Conservation (phyloP, 345 rosid species). For the Eutrema japonicum region DNA sequence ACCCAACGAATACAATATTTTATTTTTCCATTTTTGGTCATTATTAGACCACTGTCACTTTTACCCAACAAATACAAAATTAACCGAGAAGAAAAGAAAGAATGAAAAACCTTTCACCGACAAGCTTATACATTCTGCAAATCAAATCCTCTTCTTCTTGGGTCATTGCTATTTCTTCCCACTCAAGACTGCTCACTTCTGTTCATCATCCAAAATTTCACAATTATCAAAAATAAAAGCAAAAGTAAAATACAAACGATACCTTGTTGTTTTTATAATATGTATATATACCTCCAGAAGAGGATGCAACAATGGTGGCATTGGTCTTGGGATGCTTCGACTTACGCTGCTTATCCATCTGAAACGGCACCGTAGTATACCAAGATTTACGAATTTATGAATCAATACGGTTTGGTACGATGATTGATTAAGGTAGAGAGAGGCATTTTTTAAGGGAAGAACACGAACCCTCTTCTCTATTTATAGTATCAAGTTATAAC, state of each 20-base stretch:
- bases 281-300: constrained; percentile 37
- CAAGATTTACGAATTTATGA: not conserved
- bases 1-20: not conserved
- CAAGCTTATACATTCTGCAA: constrained; percentile 54
- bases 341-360: constrained; percentile 45
- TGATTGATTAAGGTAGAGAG: constrained; percentile 2
- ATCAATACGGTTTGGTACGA: not conserved
- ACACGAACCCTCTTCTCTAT: constrained; percentile 28
- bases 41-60: too few species aligned
- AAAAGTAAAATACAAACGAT: not conserved
- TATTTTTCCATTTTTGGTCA: too few species aligned
- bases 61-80: not conserved
- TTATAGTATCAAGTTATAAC: constrained; percentile 27
- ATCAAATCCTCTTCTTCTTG: constrained; percentile 65
- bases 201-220: constrained; percentile 27
- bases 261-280: not conserved
- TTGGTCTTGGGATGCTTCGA: constrained; percentile 39
- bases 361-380: constrained; percentile 5
- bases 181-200: constrained; percentile 58
- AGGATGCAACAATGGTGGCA: constrained; percentile 28
- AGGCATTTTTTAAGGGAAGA: constrained; percentile 14
- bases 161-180: constrained; percentile 53
- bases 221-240: not conserved
- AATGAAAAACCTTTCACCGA: constrained; percentile 56
- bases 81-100: not conserved